A percentile compares a stretch with the other conserved stretches of the same genome.
These are phyloP conservation scores for Chlorella sp. DNA, from an alignment of 139 green algal genomes.

Conservation along the genomic window DNA sequence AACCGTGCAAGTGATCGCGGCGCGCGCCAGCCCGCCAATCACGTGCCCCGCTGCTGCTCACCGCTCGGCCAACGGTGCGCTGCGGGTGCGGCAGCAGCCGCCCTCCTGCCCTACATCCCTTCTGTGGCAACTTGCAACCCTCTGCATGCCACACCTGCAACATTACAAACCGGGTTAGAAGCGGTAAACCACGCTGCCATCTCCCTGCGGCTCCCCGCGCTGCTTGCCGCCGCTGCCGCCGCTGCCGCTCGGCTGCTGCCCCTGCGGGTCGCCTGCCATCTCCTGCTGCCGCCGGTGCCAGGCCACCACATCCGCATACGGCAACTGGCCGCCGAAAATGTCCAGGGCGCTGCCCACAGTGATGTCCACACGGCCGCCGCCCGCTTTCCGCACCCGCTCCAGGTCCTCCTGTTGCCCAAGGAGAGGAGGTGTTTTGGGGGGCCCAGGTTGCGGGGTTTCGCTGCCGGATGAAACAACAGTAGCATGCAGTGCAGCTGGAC, in stretches of 20 bases:
- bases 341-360: constrained; percentile 97
- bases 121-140: too few relatives aligned
- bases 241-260: background rate
- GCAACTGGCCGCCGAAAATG: constrained; percentile 95
- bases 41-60: too few relatives aligned
- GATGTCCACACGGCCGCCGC: constrained; percentile 68
- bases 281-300: constrained; percentile 83
- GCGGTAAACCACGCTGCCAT: constrained; percentile 15
- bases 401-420: constrained; percentile 18
- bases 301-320: constrained; percentile 88
- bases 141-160: too few relatives aligned
- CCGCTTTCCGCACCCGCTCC: constrained; percentile 26
- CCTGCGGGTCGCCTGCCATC: background rate
- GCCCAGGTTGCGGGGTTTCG: too few relatives aligned
- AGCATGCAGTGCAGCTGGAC: too few relatives aligned
- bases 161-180: too few relatives aligned
- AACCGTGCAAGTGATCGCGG: too few relatives aligned
- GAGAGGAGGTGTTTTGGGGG: too few relatives aligned
- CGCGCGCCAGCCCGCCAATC: too few relatives aligned
- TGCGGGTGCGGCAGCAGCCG: too few relatives aligned
- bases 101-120: too few relatives aligned
- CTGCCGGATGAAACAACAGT: background rate
- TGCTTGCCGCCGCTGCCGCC: background rate
- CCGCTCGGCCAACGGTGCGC: too few relatives aligned
- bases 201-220: background rate